Evolutionary conservation across 2,329 filamentous ascomycete genomes (phyloP), one percentile per base, ranked within the genome.

Genomic region (Gliomastix tumulicola): DNA sequence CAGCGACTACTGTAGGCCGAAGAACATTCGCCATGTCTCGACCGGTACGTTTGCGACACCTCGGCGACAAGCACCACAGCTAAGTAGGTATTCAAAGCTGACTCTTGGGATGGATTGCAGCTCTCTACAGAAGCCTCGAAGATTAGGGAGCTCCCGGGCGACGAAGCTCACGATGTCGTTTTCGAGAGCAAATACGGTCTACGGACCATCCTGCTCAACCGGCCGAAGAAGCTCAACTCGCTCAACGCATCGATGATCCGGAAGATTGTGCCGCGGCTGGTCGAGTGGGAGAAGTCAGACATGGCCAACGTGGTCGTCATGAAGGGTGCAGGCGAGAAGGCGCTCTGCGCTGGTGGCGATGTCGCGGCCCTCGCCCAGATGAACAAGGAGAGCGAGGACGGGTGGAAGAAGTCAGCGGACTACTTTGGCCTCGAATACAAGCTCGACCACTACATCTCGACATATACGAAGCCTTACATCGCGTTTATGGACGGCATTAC

Each of bases 401-500:
- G 89, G 21, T 82, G 87, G 65, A 67, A 81, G 53, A 71, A 73
- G 50, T 94, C 89, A 20, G 68, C 76, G 33, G 80, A 89, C 35
- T 98, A 94, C 71, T 98, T 98, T 58, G 87, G 69, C 11, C 80
- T 92, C 39, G 94, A 98, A 80, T 98, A 97, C 72, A 83, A 87
- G 66, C 80, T 98, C 44, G 86, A 98, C 59, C 92, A 98, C 63
- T 71, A 90, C 49, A 95, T 98, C 56, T 86, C 92, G 17, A 96
- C 89, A 25, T 96, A 95, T 66, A 58, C 69, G 43, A 98, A 96
- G 68, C 92, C 92, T 0, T 94, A 92, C 55, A 79, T 98, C 36
- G 85, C 92, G 21, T 84, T 97, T 55, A 94, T 98, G 82, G 92
- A 98, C 55, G 92, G 92, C 41, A 85, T 95, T 59, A 98, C 94